Evolutionary conservation across 2,329 filamentous ascomycete species (phyloP), one percentile per base, ranked within the genome.

Genomic region (Venturia asperata): DNA sequence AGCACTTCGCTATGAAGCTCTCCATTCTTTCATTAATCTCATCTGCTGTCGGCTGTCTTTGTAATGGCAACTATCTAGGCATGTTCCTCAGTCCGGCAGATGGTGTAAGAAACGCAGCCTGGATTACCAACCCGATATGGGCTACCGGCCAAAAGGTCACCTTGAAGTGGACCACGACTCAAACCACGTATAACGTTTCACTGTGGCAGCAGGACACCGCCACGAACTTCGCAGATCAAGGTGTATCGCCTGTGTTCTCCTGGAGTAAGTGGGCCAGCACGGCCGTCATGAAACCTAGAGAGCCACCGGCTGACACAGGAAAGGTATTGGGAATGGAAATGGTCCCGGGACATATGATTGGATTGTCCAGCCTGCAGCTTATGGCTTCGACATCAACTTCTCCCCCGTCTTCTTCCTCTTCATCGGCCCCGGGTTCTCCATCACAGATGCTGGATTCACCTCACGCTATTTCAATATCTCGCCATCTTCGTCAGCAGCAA

Each of bases 381-480:
- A 61, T 15, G 56, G 39, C 13, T 37, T 61, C 17, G 56, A 61
- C n/a, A n/a, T 61, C 30, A 39, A 30, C 30, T 24, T 37, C 19
- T 61, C 56, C 1, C 30, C 30, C 15, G 56, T 61, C 56, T 61
- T 61, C 39, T 61, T 61, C 56, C 56, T 61, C 2, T 52, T 17
- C 47, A 27, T 52, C 47, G 56, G 56, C n/a, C 56, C 39, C 7
- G 39, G 39, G 1, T 61, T 61, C 17, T 19, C 56, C n/a, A 24
- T 37, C 19, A 42, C 30, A 10, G 39, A 61, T 19, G 39, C 56
- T 15, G 56, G 56, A 61, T 61, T 61, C 30, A 61, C 56, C 9
- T 61, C 56, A 61, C 56, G 39, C 27, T 61, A 61, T 37, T 39
- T 61, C 56, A 61, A 61, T 27, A 39, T 61, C 19, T 61, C 56